A percentile compares a stretch with the other conserved stretches of the same genome.
phyloP scores from a whole-genome alignment of 2,329 filamentous ascomycete species.

The Catunica adiposa region DNA sequence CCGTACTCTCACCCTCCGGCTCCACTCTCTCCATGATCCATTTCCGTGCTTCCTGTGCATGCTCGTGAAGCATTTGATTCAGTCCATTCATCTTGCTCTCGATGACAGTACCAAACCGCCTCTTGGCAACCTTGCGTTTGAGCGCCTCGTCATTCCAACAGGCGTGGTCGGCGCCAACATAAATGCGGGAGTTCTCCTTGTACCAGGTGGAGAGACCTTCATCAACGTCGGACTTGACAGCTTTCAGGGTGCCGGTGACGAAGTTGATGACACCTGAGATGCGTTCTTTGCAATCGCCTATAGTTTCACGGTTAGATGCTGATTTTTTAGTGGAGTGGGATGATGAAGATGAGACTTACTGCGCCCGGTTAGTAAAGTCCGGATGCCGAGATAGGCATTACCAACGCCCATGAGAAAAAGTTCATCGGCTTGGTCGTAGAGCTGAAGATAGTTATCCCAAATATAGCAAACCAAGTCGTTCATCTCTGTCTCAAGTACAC shows the following conservation, averaged over 20 bases:
- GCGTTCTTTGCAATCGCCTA: conserved; percentile 44
- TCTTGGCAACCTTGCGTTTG: conserved; percentile 40
- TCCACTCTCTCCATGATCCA: conserved; percentile 33
- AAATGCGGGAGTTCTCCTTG: conserved; percentile 62
- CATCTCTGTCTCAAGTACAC: conserved; percentile 38
- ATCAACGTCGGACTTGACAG: conserved; percentile 64
- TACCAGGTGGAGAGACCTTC: conserved; percentile 67
- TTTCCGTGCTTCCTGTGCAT: conserved; percentile 32
- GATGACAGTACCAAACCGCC: conserved; percentile 42
- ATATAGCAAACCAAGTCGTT: conserved; percentile 69
- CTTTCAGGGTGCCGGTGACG: conserved; percentile 58
- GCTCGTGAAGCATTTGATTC: conserved; percentile 39
- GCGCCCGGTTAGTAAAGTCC: conserved; percentile 62
- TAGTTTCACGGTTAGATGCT: conserved; percentile 11
- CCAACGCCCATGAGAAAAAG: conserved; percentile 80
- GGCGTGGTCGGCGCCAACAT: conserved; percentile 56
- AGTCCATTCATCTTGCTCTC: conserved; percentile 33
- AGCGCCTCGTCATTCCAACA: conserved; percentile 55
- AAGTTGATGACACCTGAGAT: conserved; percentile 66
- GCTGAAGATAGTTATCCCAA: conserved; percentile 94
- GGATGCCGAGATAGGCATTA: conserved; percentile 71
- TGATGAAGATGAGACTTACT: conserved; percentile 31
- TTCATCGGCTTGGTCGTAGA: conserved; percentile 51
- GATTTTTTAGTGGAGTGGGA: conserved; percentile 6
- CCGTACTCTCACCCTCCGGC: conserved; percentile 29